Percentiles rank a stretch among this genome's conserved stretches.
Evolutionary conservation across 192 early-diverging fungal species (phyloP).

Genomic region (Podila minutissima): DNA sequence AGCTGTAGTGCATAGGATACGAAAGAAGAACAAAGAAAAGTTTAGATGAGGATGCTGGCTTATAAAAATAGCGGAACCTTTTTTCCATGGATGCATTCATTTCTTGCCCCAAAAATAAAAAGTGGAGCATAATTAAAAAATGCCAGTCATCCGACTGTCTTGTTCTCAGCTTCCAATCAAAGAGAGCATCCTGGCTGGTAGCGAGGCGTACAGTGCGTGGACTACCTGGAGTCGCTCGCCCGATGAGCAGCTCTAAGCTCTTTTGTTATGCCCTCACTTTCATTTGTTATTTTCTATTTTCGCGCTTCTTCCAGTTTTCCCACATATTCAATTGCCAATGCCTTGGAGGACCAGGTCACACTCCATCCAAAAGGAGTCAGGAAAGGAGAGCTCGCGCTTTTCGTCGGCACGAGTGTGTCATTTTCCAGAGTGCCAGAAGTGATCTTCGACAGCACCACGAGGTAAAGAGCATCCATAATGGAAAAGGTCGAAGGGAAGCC

Average conservation of each 20-base stretch:
- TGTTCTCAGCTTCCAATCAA: neutral
- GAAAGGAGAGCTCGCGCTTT: no score
- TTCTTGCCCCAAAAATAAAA: slow-evolving; percentile 5
- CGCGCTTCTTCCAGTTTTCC: no score
- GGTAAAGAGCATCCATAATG: no score
- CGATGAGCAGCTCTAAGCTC: slow-evolving; percentile 2
- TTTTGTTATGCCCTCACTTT: no score
- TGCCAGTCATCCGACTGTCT: no score
- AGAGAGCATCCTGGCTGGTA: slow-evolving; percentile 1
- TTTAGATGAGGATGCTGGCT: neutral
- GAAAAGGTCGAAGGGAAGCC: neutral
- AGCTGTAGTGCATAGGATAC: slow-evolving; percentile 55
- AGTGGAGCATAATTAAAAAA: neutral
- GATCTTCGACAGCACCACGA: no score
- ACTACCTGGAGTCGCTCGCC: neutral
- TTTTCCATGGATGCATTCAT: slow-evolving; percentile 8
- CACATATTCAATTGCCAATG: no score
- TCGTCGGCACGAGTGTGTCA: no score
- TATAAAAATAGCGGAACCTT: neutral
- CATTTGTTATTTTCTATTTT: no score
- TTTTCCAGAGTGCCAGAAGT: no score
- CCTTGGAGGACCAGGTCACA: no score
- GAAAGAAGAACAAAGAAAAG: slow-evolving; percentile 9
- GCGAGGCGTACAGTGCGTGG: neutral
- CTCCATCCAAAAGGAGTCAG: no score